Percentiles rank a stretch among this genome's conserved stretches.
Evolutionary conservation across 1,139 yeast genomes (phyloP).

Genomic region (Taiozyma sp.): DNA sequence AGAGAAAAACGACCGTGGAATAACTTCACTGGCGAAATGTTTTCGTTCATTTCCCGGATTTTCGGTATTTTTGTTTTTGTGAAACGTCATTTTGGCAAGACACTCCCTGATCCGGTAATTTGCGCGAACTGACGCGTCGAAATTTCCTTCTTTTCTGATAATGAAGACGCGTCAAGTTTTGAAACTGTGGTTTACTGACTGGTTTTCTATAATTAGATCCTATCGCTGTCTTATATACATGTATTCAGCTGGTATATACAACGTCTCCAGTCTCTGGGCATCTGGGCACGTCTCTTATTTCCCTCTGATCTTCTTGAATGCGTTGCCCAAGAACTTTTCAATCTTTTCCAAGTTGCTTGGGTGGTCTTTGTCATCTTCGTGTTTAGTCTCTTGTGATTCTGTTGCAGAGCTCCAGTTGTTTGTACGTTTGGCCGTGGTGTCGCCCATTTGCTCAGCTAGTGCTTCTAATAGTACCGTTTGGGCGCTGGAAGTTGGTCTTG

Average conservation of each 20-base stretch:
- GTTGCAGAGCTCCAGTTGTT: conserved; percentile 47
- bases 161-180: not conserved
- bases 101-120: not conserved
- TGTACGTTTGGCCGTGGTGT: conserved; percentile 67
- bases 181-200: too few species aligned
- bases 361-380: conserved; percentile 38
- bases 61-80: not conserved
- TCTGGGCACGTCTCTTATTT: conserved; percentile 3
- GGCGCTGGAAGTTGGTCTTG: conserved; percentile 76
- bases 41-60: too few species aligned
- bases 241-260: not conserved
- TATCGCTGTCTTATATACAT: not conserved
- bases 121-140: not conserved
- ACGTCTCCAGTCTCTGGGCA: not conserved
- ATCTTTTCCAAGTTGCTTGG: conserved; percentile 55
- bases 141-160: not conserved
- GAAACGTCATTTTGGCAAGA: not conserved
- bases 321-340: conserved; percentile 56
- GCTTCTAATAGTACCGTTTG: conserved; percentile 93
- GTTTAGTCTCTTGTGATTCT: conserved; percentile 14
- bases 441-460: conserved; percentile 85
- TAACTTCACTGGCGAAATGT: too few species aligned
- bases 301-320: conserved; percentile 49
- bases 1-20: not conserved
- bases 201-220: too few species aligned